Base-by-base conservation (phyloP, 164 flowering plant species). In the Magnolia changhungtana region DNA sequence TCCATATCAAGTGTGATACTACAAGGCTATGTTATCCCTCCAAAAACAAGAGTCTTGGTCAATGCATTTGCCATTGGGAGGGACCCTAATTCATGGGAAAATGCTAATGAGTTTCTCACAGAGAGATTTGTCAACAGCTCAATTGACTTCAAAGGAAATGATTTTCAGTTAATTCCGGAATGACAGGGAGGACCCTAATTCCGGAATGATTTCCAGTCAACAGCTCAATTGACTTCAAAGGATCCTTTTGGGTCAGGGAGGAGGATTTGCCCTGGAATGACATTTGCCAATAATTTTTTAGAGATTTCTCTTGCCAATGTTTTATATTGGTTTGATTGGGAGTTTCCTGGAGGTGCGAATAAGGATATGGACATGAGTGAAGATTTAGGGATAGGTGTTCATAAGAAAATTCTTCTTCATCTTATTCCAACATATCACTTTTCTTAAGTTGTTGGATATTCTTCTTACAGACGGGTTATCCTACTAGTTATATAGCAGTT, bases 271-370 rank as follows among this genome's bases (percentile, higher is more conserved):
- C 74, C 74, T 29, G 75, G 75, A 51, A 63, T 37, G 7, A 6
- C 27, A 1, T 61, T 73, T 20, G 75, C n/a, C 31, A 3, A 8
- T 7, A n/a, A 27, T 27, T 27, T 27, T 27, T 1, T 63, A 7
- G 75, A 73, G 10, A 29, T 73, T 63, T 14, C 75, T n/a, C 55
- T 73, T 13, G 67, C 75, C 23, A 73, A 73, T 13, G 50, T 73
- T 37, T 51, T 73, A 24, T 51, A 19, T 23, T 37, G 20, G 16
- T 73, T 73, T 20, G 68, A 73, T 37, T 73, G 75, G 75, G 49
- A 73, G n/a, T n/a, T 73, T 19, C 69, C 75, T 7, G 31, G 45
- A 20, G 75, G 75, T 23, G 52, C 18, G 10, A 73, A 4, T 0
- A 8, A 9, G 2, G 68, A 63, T 16, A 23, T 73, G 14, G 75